Evolutionary conservation across 202 grass and related monocot species (phyloP), one percentile per base, ranked within the genome.

Genomic region (Setaria viridis): DNA sequence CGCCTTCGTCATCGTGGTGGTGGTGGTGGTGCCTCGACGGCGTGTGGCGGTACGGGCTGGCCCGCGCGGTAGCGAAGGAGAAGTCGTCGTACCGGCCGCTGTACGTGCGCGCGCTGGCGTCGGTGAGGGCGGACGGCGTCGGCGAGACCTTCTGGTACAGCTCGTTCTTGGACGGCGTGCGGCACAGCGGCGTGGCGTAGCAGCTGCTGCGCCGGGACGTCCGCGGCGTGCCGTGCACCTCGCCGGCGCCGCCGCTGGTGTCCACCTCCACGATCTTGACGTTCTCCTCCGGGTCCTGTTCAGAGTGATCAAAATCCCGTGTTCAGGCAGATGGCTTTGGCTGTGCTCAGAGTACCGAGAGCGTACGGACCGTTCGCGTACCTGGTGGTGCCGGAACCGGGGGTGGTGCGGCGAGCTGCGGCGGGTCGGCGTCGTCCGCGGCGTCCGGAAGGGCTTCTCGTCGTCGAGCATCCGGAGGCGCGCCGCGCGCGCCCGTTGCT

Each of bases 61-160:
- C 69, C 49, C 91, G 86, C 56, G 91, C 95, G 17, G 95, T 92
- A 90, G 88, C 84, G 88, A 94, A 94, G 29, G 94, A 91, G 86
- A 92, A 94, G 83, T 92, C 94, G 11, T 80, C 79, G 48, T 94
- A 94, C 2, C 88, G 76, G 10, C 88, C 74, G 64, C 90, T 94
- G 77, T 88, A 89, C 3, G 92, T 54, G 68, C 92, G 93, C 43
- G 81, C 88, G 78, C 94, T 94, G 43, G 83, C 72, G 62, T 97
- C 92, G 4, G 92, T 89, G 17, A 89, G 80, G 37, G 94, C 88
- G 2, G 91, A 97, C 25, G 91, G 86, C 57, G 91, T 89, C 15
- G 92, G 90, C 20, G 94, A 92, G 67, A 97, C 21, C 74, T 79
- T 91, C 45, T 84, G 84, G 75, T 86, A 84, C 82, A 93, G 37